These are phyloP conservation scores for Pyrrhoderma lamaoense DNA, from an alignment of 1,284 basidiomycete genomes.

Conservation along the genomic window DNA sequence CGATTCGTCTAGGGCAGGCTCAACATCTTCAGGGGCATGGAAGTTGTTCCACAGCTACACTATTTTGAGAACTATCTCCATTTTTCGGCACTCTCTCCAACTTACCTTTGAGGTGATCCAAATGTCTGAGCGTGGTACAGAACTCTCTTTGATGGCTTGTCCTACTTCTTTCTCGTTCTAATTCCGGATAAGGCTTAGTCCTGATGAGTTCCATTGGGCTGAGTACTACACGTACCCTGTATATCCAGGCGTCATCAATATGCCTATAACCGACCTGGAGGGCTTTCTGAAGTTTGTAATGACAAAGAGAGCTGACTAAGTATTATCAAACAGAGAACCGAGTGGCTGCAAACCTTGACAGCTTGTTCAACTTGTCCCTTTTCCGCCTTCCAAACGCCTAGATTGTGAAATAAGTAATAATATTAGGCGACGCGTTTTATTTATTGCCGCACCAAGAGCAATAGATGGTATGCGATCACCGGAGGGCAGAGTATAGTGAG, in stretches of 20 bases:
- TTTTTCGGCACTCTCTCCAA: no score
- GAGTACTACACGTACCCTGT: slow-evolving; percentile 14
- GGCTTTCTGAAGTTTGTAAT: no score
- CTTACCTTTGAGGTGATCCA: slow-evolving; percentile 35
- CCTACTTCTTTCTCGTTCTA: slow-evolving; percentile 47
- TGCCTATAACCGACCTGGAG: slow-evolving; percentile 38
- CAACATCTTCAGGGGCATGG: slow-evolving; percentile 60
- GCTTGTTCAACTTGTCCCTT: slow-evolving; percentile 49
- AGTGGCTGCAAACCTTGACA: slow-evolving; percentile 40
- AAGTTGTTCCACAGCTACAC: slow-evolving; percentile 34
- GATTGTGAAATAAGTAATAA: not conserved
- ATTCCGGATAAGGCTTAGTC: not conserved
- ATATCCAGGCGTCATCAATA: slow-evolving; percentile 35
- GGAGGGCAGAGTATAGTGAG: slow-evolving; percentile 47
- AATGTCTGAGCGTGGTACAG: slow-evolving; percentile 42
- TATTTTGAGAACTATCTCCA: no score
- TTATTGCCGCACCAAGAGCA: slow-evolving; percentile 40
- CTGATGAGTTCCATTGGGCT: not conserved
- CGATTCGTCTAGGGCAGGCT: slow-evolving; percentile 60
- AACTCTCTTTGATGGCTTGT: slow-evolving; percentile 42
- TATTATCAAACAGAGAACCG: slow-evolving; percentile 28
- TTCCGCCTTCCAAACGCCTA: slow-evolving; percentile 58
- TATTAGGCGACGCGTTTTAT: not conserved
- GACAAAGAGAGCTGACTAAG: not conserved
- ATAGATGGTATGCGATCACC: slow-evolving; percentile 57